Conservation (phyloP, 129 eudicot genomes). For the carrot (Daucus carota) region DH1_v3.0 NC_030383.2:52154001-52154500, state of each 20-base stretch:
- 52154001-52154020: too few species aligned
- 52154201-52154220: conserved; percentile 31
- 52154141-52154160: conserved; percentile 81
- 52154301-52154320: neutral
- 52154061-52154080: neutral
- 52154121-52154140: conserved; percentile 60
- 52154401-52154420: conserved; percentile 55
- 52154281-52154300: neutral
- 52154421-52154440: conserved; percentile 59
- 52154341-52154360: too few species aligned
- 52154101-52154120: conserved; percentile 56
- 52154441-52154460: conserved; percentile 60
- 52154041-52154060: too few species aligned
- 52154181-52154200: conserved; percentile 81
- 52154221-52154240: too few species aligned
- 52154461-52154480: conserved; percentile 61
- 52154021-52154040: too few species aligned
- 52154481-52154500: conserved; percentile 80
- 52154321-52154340: too few species aligned
- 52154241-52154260: too few species aligned
- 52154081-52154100: neutral
- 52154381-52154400: too few species aligned
- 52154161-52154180: conserved; percentile 63
- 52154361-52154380: too few species aligned
- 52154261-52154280: neutral